Conservation (phyloP, 2,329 filamentous ascomycete genomes). For the Zarea fungicola region DNA sequence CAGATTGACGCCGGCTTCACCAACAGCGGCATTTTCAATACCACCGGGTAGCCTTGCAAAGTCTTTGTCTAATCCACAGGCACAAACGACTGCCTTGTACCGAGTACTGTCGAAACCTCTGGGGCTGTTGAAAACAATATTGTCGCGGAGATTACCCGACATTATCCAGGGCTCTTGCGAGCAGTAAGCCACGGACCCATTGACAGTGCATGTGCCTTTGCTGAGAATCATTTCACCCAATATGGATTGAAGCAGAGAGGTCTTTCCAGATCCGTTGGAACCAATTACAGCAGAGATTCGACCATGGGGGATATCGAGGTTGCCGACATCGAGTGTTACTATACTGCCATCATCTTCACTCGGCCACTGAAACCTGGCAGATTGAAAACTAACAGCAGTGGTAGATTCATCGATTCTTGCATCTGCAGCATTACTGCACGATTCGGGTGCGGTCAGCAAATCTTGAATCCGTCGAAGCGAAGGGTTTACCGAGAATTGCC, state of each 20-base stretch:
- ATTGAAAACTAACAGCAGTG: neutral
- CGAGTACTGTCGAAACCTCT: neutral
- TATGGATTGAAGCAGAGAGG: slow-evolving; percentile 7
- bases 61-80: slow-evolving; percentile 5
- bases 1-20: slow-evolving; percentile 5
- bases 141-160: neutral
- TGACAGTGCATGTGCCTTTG: neutral
- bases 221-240: slow-evolving; percentile 5
- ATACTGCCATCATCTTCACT: neutral
- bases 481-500: slow-evolving; percentile 4
- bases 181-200: slow-evolving; percentile 8
- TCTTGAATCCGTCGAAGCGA: neutral
- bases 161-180: slow-evolving; percentile 7
- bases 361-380: slow-evolving; percentile 2
- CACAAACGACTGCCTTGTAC: neutral
- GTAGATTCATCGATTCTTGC: neutral
- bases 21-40: slow-evolving; percentile 5
- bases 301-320: neutral
- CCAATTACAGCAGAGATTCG: slow-evolving; percentile 1
- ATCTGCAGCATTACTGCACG: neutral
- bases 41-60: slow-evolving; percentile 6
- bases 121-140: slow-evolving; percentile 7
- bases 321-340: neutral
- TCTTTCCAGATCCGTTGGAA: slow-evolving; percentile 3
- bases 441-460: slow-evolving; percentile 2